Conservation (phyloP, 306 rosid species). For the Albizia julibrissin region DNA sequence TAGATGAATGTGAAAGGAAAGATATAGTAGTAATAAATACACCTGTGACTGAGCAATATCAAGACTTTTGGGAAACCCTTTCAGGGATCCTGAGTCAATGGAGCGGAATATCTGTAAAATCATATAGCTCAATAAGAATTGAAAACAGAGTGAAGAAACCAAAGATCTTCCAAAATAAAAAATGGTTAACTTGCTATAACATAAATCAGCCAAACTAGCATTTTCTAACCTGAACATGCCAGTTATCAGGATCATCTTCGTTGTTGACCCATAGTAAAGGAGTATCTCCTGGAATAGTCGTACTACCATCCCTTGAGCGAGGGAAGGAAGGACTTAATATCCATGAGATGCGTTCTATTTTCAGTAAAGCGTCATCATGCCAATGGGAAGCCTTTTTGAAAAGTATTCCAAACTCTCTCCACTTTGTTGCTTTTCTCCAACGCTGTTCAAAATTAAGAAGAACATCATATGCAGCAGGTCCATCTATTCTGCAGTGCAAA, state of each 20-base stretch:
- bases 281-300: conserved; percentile 66
- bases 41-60: conserved; percentile 58
- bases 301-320: conserved; percentile 28
- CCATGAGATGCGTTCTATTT: conserved; percentile 91
- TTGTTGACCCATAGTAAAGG: conserved; percentile 47
- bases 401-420: conserved; percentile 75
- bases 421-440: conserved; percentile 78
- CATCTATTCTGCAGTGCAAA: conserved; percentile 91
- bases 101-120: conserved; percentile 82
- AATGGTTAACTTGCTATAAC: conserved; percentile 15
- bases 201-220: conserved; percentile 31
- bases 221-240: conserved; percentile 91
- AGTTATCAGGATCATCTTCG: conserved; percentile 72
- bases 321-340: conserved; percentile 68
- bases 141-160: conserved; percentile 22
- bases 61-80: conserved; percentile 76
- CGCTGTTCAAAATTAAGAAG: conserved; percentile 96
- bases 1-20: conserved; percentile 27
- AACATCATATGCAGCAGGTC: conserved; percentile 96
- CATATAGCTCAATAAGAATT: conserved; percentile 28
- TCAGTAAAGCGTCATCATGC: conserved; percentile 75
- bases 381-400: conserved; percentile 60
- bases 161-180: conserved; percentile 17
- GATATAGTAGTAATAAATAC: not conserved
- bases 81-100: conserved; percentile 88